Evolutionary conservation across 305 asterid genomes (phyloP).

Genomic region (Fraxinus angustifolia): DNA sequence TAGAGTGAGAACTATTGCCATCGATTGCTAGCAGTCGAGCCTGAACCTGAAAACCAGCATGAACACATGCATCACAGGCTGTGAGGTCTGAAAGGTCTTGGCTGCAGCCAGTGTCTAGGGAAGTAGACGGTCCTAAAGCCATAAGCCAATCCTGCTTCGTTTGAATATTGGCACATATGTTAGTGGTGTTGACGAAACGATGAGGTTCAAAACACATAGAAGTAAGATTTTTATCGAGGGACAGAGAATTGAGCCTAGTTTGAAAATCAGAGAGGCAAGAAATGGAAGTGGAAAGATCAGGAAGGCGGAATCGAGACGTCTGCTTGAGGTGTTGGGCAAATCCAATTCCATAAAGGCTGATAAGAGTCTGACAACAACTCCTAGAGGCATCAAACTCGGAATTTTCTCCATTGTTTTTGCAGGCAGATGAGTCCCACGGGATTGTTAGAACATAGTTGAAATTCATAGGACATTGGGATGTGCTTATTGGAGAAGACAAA

Average conservation of each 20-base stretch:
- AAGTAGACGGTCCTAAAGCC: constrained; percentile 29
- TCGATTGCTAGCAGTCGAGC: constrained; percentile 38
- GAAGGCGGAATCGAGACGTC: constrained; percentile 47
- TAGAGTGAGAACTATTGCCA: constrained; percentile 36
- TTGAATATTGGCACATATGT: constrained; percentile 46
- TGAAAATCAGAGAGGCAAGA: constrained; percentile 54
- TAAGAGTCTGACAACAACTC: constrained; percentile 60
- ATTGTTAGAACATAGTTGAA: constrained; percentile 43
- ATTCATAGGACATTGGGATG: constrained; percentile 38
- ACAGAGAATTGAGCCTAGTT: constrained; percentile 34
- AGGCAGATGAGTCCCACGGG: constrained; percentile 59
- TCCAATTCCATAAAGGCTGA: constrained; percentile 51
- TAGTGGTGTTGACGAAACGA: constrained; percentile 39
- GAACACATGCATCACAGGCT: constrained; percentile 52
- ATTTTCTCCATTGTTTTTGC: constrained; percentile 20
- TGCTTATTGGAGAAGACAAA: constrained; percentile 5
- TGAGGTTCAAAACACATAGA: constrained; percentile 43
- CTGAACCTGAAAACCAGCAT: constrained; percentile 50
- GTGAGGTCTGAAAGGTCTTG: constrained; percentile 33
- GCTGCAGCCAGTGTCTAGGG: constrained; percentile 40
- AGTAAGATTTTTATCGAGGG: constrained; percentile 31
- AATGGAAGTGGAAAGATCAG: constrained; percentile 35
- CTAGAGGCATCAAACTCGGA: not conserved
- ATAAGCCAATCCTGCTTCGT: constrained; percentile 41
- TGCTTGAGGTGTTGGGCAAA: constrained; percentile 42